These are phyloP conservation scores for Globisporangium recalcitrans DNA, from an alignment of 352 stramenopile genomes.

Conservation along the genomic window DNA sequence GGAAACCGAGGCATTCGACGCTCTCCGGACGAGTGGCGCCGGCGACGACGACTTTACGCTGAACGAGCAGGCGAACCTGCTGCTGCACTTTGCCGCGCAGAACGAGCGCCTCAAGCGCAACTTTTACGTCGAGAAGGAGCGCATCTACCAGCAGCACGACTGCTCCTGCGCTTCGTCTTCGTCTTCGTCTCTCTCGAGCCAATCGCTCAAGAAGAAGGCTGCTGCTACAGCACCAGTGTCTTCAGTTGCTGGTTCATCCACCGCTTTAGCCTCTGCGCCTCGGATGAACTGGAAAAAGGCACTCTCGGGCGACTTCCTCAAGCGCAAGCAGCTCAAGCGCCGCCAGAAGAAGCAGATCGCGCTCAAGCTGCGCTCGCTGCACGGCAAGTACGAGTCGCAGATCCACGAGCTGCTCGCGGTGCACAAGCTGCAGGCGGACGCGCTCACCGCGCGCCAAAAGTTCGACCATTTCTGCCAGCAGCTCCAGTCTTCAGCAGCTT, in stretches of 20 bases:
- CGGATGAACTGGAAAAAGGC: slow-evolving; percentile 48
- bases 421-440: slow-evolving; percentile 50
- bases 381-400: slow-evolving; percentile 33
- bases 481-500: neutral
- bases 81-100: slow-evolving; percentile 45
- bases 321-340: slow-evolving; percentile 68
- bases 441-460: slow-evolving; percentile 37
- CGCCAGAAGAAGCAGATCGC: slow-evolving; percentile 64
- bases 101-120: slow-evolving; percentile 48
- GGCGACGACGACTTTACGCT: slow-evolving; percentile 13
- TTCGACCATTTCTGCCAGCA: slow-evolving; percentile 30
- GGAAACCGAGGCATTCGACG: neutral
- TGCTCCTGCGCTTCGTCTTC: slow-evolving; percentile 31
- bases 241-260: slow-evolving; percentile 9
- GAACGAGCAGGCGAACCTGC: slow-evolving; percentile 32
- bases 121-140: slow-evolving; percentile 37
- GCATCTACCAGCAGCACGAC: slow-evolving; percentile 41
- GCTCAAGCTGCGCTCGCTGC: slow-evolving; percentile 43
- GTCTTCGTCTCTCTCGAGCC: neutral
- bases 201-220: neutral
- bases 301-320: slow-evolving; percentile 44
- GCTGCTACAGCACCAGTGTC: neutral
- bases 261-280: neutral
- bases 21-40: neutral
- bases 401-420: slow-evolving; percentile 36